Conservation (phyloP, 192 early-diverging fungal genomes). For the Gorgonomyces haynaldii region DNA sequence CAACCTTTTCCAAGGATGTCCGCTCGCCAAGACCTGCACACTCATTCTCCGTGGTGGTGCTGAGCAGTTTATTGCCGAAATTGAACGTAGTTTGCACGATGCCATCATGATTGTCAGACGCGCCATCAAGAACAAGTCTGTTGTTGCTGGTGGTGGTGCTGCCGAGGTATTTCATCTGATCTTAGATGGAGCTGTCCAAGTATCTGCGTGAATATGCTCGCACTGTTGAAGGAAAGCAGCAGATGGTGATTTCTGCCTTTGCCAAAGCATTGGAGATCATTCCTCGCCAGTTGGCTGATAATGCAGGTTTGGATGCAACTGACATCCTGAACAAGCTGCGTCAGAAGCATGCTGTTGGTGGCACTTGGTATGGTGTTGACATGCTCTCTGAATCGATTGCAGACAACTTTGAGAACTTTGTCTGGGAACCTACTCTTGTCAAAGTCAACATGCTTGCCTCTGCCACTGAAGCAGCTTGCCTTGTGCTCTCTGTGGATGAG, state of each 20-base stretch:
- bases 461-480: slow-evolving; percentile 89
- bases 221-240: slow-evolving; percentile 89
- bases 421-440: slow-evolving; percentile 97
- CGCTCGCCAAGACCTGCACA: slow-evolving; percentile 89
- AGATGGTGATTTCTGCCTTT: slow-evolving; percentile 88
- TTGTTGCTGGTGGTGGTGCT: slow-evolving; percentile 96
- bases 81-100: slow-evolving; percentile 94
- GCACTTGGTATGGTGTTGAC: slow-evolving; percentile 87
- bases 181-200: slow-evolving; percentile 87
- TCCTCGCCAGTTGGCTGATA: slow-evolving; percentile 96
- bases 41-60: slow-evolving; percentile 93
- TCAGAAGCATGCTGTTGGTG: slow-evolving; percentile 75
- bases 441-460: slow-evolving; percentile 93
- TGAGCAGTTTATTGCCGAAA: slow-evolving; percentile 99
- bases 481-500: slow-evolving; percentile 94
- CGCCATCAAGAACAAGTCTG: slow-evolving; percentile 88
- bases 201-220: slow-evolving; percentile 85
- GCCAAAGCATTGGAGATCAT: slow-evolving; percentile 95
- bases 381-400: slow-evolving; percentile 75
- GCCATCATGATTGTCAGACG: slow-evolving; percentile 99
- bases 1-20: slow-evolving; percentile 93
- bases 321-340: slow-evolving; percentile 95
- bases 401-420: slow-evolving; percentile 85
- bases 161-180: slow-evolving; percentile 51
- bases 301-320: slow-evolving; percentile 97